Percentiles rank a stretch among this genome's conserved stretches.
These are phyloP conservation scores for Phylloporus sp. DNA, from an alignment of 768 basidiomycete genomes.

Conservation along the genomic window DNA sequence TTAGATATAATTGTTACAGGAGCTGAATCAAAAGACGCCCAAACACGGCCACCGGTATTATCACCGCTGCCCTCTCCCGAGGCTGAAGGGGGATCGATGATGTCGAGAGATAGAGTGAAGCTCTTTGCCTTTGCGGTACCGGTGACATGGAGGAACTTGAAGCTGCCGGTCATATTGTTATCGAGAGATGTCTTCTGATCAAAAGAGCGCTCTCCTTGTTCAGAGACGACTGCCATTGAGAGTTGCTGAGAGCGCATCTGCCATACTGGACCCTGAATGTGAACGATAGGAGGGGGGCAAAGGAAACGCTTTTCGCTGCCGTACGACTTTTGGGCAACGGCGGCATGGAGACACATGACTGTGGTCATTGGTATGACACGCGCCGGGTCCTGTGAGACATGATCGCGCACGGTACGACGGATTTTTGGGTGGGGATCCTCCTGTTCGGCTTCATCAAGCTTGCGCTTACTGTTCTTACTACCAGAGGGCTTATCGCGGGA, in stretches of 20 bases:
- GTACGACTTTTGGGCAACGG: constrained; percentile 94
- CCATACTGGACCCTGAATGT: constrained; percentile 85
- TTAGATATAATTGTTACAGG: constrained; percentile 95
- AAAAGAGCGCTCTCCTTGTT: constrained; percentile 76
- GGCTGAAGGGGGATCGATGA: constrained; percentile 65
- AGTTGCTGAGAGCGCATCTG: constrained; percentile 77
- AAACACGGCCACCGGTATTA: constrained; percentile 55
- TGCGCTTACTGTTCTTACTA: constrained; percentile 60
- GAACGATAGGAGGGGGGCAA: constrained; percentile 89
- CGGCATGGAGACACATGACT: constrained; percentile 84
- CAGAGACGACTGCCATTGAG: constrained; percentile 81
- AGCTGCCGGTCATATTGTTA: constrained; percentile 79
- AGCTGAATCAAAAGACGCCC: constrained; percentile 90
- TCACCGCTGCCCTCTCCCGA: constrained; percentile 35
- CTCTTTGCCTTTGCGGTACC: constrained; percentile 87
- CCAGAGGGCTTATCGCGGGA: constrained; percentile 25
- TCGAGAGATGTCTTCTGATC: constrained; percentile 83
- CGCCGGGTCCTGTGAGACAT: constrained; percentile 68
- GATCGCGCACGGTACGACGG: constrained; percentile 78
- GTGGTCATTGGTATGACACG: constrained; percentile 87
- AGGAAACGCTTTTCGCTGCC: constrained; percentile 94
- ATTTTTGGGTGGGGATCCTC: constrained; percentile 71
- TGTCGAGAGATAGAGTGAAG: constrained; percentile 81
- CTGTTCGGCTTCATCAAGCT: constrained; percentile 58
- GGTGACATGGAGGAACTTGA: constrained; percentile 88